A percentile compares a stretch with the other conserved stretches of the same genome.
phyloP scores from a whole-genome alignment of 805 yeast genomes.

The Suhomyces sp. region DNA sequence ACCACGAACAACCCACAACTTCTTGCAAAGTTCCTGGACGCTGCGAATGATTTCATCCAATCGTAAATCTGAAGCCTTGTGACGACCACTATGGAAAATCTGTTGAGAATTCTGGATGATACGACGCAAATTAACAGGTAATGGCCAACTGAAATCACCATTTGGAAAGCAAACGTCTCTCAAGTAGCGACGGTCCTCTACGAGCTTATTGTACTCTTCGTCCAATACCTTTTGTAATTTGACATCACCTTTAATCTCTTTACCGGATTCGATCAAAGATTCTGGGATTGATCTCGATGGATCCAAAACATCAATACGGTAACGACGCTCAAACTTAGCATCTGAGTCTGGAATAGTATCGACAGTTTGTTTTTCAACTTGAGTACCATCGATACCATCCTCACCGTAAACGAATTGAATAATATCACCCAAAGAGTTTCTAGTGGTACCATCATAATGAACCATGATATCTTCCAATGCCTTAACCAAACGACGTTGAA shows the following conservation, averaged over 20 bases:
- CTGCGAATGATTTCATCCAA: constrained; percentile 74
- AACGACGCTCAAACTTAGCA: constrained; percentile 74
- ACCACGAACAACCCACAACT: constrained; percentile 79
- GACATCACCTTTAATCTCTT: constrained; percentile 86
- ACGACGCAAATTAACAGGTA: constrained; percentile 96
- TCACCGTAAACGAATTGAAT: constrained; percentile 98
- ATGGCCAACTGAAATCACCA: constrained; percentile 96
- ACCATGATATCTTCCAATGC: constrained; percentile 97
- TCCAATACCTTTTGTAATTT: constrained; percentile 79
- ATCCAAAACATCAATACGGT: constrained; percentile 82
- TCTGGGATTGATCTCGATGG: constrained; percentile 60
- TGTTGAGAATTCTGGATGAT: constrained; percentile 96
- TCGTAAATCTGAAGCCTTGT: constrained; percentile 85
- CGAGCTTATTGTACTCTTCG: constrained; percentile 76
- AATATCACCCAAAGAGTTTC: constrained; percentile 95
- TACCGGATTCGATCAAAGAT: constrained; percentile 79
- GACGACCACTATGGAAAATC: constrained; percentile 89
- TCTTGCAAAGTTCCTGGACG: constrained; percentile 65
- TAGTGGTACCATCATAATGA: constrained; percentile 96
- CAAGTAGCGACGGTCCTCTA: constrained; percentile 72
- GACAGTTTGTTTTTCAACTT: constrained; percentile 92
- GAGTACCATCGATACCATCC: constrained; percentile 98
- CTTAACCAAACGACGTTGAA: constrained; percentile 95
- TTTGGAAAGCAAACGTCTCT: constrained; percentile 80
- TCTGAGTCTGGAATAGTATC: constrained; percentile 95